Evolutionary conservation across 2,329 filamentous ascomycete genomes (phyloP).

Genomic region (Penicillium sp.): DNA sequence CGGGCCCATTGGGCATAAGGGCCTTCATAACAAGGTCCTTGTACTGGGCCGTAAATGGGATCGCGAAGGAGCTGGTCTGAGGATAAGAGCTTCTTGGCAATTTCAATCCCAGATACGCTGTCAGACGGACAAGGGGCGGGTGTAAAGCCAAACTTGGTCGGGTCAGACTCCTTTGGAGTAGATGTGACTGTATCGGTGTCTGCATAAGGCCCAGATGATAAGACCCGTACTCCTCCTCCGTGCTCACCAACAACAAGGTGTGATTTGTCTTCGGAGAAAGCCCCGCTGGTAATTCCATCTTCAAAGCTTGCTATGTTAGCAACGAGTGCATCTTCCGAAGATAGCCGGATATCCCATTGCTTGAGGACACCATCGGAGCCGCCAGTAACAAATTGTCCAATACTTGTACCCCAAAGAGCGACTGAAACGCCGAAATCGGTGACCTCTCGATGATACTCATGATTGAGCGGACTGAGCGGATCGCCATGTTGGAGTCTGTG

Average conservation of each 20-base stretch:
- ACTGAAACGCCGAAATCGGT: conserved; percentile 59
- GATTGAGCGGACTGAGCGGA: conserved; percentile 49
- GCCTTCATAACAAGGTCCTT: conserved; percentile 42
- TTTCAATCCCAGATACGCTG: conserved; percentile 26
- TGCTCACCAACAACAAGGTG: conserved; percentile 59
- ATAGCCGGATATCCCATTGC: conserved; percentile 56
- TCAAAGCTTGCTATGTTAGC: conserved; percentile 50
- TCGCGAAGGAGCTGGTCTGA: conserved; percentile 36
- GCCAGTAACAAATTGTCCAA: conserved; percentile 56
- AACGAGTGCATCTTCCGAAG: conserved; percentile 51
- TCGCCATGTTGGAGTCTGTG: conserved; percentile 52
- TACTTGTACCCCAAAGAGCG: conserved; percentile 55
- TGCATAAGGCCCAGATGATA: conserved; percentile 39
- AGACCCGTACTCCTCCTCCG: conserved; percentile 53
- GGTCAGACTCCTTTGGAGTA: neutral
- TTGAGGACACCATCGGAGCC: conserved; percentile 61
- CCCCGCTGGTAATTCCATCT: conserved; percentile 57
- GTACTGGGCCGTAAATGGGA: conserved; percentile 38
- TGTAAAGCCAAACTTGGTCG: neutral
- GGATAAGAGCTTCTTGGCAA: conserved; percentile 30
- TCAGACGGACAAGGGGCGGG: neutral
- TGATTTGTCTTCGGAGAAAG: conserved; percentile 55
- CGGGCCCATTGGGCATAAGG: conserved; percentile 45
- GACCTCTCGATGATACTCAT: conserved; percentile 44
- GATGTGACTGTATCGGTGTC: conserved; percentile 11